These are phyloP conservation scores for Suillus placidus DNA, from an alignment of 768 basidiomycete species.

Conservation along the genomic window DNA sequence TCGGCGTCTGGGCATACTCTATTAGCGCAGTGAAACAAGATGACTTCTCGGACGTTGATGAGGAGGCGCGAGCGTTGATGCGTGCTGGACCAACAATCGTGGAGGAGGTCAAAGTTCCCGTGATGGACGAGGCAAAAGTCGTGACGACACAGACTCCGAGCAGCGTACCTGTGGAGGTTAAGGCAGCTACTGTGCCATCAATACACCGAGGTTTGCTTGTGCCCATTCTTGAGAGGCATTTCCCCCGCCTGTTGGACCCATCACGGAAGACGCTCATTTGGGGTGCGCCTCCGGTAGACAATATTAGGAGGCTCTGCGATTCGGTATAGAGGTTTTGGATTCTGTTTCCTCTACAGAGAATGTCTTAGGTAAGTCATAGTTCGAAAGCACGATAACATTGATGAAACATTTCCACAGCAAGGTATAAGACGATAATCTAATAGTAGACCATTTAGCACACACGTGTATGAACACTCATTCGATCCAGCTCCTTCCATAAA, in stretches of 20 bases:
- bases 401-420: neutral
- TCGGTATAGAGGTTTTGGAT: neutral
- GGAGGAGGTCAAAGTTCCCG: constrained; percentile 35
- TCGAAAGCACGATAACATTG: neutral
- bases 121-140: constrained; percentile 25
- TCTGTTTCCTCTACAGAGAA: neutral
- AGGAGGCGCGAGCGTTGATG: constrained; percentile 66
- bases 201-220: constrained; percentile 48
- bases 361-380: neutral
- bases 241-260: constrained; percentile 61
- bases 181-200: neutral
- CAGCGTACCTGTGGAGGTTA: neutral
- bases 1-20: constrained; percentile 88
- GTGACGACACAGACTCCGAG: constrained; percentile 12
- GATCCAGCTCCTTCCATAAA: constrained; percentile 10
- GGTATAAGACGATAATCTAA: constrained; percentile 8
- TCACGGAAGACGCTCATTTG: constrained; percentile 64
- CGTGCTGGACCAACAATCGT: constrained; percentile 26
- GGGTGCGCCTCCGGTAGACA: constrained; percentile 73
- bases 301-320: constrained; percentile 51
- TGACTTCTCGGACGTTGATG: constrained; percentile 85
- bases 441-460: constrained; percentile 8
- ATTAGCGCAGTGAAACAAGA: constrained; percentile 95
- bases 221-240: constrained; percentile 44
- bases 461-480: constrained; percentile 6